Evolutionary conservation across 1,139 yeast genomes (phyloP), one percentile per base, ranked within the genome.

Genomic region (Saccharomyces pastorianus): DNA sequence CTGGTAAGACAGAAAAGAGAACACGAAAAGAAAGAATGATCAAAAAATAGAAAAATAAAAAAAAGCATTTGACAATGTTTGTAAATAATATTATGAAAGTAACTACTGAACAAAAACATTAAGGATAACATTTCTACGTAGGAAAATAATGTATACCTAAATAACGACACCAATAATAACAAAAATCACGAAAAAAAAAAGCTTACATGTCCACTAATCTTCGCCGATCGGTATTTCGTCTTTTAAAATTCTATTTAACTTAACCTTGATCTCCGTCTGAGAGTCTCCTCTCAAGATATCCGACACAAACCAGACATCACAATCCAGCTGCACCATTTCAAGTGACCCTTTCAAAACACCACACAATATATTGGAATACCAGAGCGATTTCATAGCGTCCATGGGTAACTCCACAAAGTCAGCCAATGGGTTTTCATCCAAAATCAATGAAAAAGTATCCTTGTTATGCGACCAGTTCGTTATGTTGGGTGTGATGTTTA

Each of bases 211-310:
- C 25, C 26, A 20, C 25, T 20, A 90, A 63, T 91, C 97, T 70
- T 93, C 98, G 23, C 98, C 98, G 6, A 96, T 96, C 7, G 99
- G 99, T 48, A 93, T 86, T 72, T 93, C 99, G 67, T 93, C 99
- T 69, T 88, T 90, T 61, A 93, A 74, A 5, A 89, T 80, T 64
- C 79, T 84, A 53, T 84, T 75, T 63, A 93, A 75, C 64, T 83
- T 83, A 58, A 95, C 81, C 59, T 85, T 78, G 57, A 93, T 72
- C 65, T 91, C 98, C 0, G 97, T 91, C 46, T 74, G 75, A 23
- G 84, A 84, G 62, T 90, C 95, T 0, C 98, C 99, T 58, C 91
- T 80, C 55, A 93, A 74, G 1, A 79, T 82, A 68, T 93, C 99
- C 62, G 84, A 82, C 3, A 88, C 80, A 69, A 91, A 93, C 62